These are phyloP conservation scores for Aspergillus steynii DNA, from an alignment of 495 filamentous ascomycete genomes.

Conservation along the genomic window DNA sequence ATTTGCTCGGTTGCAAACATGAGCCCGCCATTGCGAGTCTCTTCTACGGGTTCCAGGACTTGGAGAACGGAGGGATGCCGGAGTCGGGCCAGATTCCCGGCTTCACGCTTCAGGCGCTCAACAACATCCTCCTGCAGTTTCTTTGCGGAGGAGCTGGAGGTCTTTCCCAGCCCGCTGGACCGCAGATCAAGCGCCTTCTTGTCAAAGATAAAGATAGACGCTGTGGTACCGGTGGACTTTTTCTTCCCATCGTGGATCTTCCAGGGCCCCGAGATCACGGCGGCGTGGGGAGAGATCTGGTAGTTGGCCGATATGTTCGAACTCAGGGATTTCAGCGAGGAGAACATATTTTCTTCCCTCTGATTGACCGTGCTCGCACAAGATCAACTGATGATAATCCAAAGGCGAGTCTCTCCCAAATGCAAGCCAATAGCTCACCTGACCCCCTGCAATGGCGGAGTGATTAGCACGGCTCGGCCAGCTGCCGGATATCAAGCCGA, in stretches of 20 bases:
- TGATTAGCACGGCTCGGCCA: neutral
- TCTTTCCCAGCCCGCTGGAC: conserved; percentile 55
- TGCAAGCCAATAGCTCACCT: neutral
- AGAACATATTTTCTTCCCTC: conserved; percentile 66
- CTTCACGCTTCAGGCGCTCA: conserved; percentile 88
- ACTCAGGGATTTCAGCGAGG: conserved; percentile 85
- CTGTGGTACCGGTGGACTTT: conserved; percentile 82
- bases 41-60: conserved; percentile 91
- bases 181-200: conserved; percentile 77
- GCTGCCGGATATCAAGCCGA: neutral
- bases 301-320: conserved; percentile 93
- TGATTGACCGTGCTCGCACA: neutral
- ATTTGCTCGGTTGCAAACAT: conserved; percentile 95
- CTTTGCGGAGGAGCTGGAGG: conserved; percentile 69
- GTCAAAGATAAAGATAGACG: conserved; percentile 94
- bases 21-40: conserved; percentile 83
- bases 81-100: conserved; percentile 78
- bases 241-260: conserved; percentile 97
- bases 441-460: neutral
- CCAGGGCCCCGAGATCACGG: conserved; percentile 83
- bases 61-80: conserved; percentile 91
- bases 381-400: neutral
- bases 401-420: neutral
- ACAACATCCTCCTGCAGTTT: conserved; percentile 83
- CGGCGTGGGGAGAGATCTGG: conserved; percentile 66